These are phyloP conservation scores for Volutella citrinella DNA, from an alignment of 2,329 filamentous ascomycete genomes.

Conservation along the genomic window DNA sequence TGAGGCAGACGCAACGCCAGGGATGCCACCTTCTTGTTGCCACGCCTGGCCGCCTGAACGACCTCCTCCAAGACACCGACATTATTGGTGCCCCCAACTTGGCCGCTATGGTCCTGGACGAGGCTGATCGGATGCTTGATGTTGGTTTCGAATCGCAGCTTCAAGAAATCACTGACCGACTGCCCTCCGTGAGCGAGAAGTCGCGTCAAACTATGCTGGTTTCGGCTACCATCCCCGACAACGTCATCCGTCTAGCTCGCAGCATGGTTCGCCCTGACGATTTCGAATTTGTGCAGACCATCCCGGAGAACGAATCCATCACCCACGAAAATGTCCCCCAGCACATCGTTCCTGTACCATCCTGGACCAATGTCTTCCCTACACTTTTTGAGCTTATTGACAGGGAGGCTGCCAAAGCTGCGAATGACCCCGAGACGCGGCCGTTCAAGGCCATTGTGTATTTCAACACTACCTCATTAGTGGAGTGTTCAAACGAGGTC, in stretches of 20 bases:
- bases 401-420: constrained; percentile 49
- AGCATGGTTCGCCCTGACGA: constrained; percentile 71
- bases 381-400: constrained; percentile 72
- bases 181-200: constrained; percentile 62
- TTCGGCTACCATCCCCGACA: constrained; percentile 84
- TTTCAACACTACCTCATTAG: constrained; percentile 74
- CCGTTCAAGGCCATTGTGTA: constrained; percentile 98
- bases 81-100: constrained; percentile 74
- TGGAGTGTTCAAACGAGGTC: constrained; percentile 60
- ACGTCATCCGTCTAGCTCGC: constrained; percentile 78
- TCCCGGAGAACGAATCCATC: constrained; percentile 73
- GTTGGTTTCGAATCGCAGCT: constrained; percentile 77
- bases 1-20: constrained; percentile 64
- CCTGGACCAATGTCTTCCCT: constrained; percentile 75
- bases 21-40: constrained; percentile 90
- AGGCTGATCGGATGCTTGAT: constrained; percentile 98
- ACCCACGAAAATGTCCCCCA: constrained; percentile 87
- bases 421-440: constrained; percentile 34
- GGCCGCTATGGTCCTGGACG: constrained; percentile 90
- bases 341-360: constrained; percentile 62
- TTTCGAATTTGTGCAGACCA: constrained; percentile 90
- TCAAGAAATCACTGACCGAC: constrained; percentile 52
- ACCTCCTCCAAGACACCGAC: constrained; percentile 67
- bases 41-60: constrained; percentile 83
- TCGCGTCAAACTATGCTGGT: constrained; percentile 90